Base-by-base conservation (phyloP, 2,329 filamentous ascomycete species). In the Cordyceps tenuipes region DNA sequence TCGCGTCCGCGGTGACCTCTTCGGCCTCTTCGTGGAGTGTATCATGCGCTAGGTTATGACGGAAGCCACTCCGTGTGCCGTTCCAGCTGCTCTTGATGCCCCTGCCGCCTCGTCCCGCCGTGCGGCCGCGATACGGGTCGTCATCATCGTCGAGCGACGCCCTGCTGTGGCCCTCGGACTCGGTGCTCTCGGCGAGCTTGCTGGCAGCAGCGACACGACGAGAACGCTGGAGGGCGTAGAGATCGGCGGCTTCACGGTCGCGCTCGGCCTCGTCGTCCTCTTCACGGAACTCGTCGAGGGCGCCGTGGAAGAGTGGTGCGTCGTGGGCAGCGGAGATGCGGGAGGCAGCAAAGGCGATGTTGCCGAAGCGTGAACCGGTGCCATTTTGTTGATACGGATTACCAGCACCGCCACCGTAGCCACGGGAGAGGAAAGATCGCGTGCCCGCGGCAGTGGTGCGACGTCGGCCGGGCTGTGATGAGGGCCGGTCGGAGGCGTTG, bases 251-350 rank as follows among this genome's bases (percentile, higher is more conserved):
- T 70, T 97, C 93, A 58, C 91, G 80, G 67, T 95, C 90, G 67
- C 90, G 87, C 73, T 96, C 91, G 67, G 90, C 88, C 71, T 94
- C 92, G 63, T 97, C 93, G 64, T 97, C 92, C 69, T 95, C 90
- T 73, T 97, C 92, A 63, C 89, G 86, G 64, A 95, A 94, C 69
- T 95, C 91, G 71, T 96, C 91, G 17, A 91, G 84, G 5, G 90
- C 87, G 69, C 91, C 96, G 73, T 94, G 91, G 73, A 99, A 97
- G n/a, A 99, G 79, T 59, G 94, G 94, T 10, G 93, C 92, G 66
- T 91, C 89, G 61, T 90, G 87, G 21, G 79, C 79, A 49, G 84
- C 80, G 5, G 88, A 83, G 62, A 89, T 86, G 55, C 91, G 83
- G 12, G 90, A 91, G 31, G 88, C 39, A 29, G 88, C 39, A n/a